Evolutionary conservation across 192 early-diverging fungal genomes (phyloP).

Genomic region (Backusella australiensis): DNA sequence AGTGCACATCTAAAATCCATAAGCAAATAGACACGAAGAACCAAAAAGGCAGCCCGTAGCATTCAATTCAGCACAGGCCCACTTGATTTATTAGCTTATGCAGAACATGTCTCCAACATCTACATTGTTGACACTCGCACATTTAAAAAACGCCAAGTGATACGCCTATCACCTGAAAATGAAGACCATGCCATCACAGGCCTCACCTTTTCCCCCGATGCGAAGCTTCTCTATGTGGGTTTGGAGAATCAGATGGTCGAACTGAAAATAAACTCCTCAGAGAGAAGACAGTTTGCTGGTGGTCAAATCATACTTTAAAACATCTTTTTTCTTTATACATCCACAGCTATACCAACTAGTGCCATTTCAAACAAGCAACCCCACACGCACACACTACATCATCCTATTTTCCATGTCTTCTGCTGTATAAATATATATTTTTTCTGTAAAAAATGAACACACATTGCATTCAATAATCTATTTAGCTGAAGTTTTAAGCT

Average conservation of each 20-base stretch:
- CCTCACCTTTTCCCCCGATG: slow-evolving; percentile 75
- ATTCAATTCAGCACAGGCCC: slow-evolving; percentile 94
- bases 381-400: background rate
- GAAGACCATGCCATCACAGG: slow-evolving; percentile 83
- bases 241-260: slow-evolving; percentile 77
- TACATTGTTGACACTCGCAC: slow-evolving; percentile 88
- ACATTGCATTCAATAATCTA: slow-evolving; percentile 1
- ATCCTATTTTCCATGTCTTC: background rate
- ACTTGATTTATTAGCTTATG: slow-evolving; percentile 79
- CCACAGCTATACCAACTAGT: background rate
- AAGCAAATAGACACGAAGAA: slow-evolving; percentile 49
- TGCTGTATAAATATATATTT: slow-evolving; percentile 3
- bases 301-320: slow-evolving; percentile 65
- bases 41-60: slow-evolving; percentile 72
- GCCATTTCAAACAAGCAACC: background rate
- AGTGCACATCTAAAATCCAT: background rate
- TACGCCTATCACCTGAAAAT: slow-evolving; percentile 66
- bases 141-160: slow-evolving; percentile 75
- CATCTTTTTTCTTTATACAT: background rate
- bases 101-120: slow-evolving; percentile 82
- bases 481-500: slow-evolving; percentile 29
- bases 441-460: background rate
- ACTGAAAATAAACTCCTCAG: slow-evolving; percentile 75
- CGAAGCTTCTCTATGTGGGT: slow-evolving; percentile 38
- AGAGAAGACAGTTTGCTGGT: slow-evolving; percentile 75